These are phyloP conservation scores for Backusella liffmaniae DNA, from an alignment of 192 early-diverging fungal genomes.

Conservation along the genomic window DNA sequence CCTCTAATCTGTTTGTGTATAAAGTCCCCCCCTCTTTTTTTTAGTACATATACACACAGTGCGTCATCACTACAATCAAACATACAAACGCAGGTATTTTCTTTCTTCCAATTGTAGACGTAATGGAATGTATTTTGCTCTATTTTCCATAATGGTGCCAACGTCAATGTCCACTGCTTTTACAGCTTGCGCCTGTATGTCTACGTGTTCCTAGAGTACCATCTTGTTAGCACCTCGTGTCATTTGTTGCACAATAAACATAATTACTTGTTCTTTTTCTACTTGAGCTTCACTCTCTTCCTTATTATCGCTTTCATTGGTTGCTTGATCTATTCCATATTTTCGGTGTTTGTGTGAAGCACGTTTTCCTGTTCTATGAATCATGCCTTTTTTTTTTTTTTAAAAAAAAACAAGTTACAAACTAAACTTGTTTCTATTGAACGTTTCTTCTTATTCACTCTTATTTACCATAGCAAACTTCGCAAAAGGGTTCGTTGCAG, in stretches of 20 bases:
- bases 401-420: neutral
- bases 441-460: neutral
- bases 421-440: neutral
- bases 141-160: slow-evolving; percentile 79
- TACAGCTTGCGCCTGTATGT: neutral
- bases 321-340: neutral
- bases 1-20: slow-evolving; percentile 65
- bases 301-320: neutral
- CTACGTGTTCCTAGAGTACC: neutral
- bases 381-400: slow-evolving; percentile 49
- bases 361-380: slow-evolving; percentile 78
- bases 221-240: neutral
- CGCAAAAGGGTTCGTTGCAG: slow-evolving; percentile 87
- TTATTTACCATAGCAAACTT: slow-evolving; percentile 73
- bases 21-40: neutral
- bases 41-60: neutral
- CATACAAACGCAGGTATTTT: slow-evolving; percentile 84
- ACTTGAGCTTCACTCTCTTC: neutral
- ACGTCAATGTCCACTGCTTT: slow-evolving; percentile 45
- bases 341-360: slow-evolving; percentile 46
- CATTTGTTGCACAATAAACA: neutral
- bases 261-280: slow-evolving; percentile 6
- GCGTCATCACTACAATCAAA: neutral
- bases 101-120: slow-evolving; percentile 88
- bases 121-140: slow-evolving; percentile 90